These are phyloP conservation scores for Pythium apleroticum DNA, from an alignment of 352 stramenopile species.

Conservation along the genomic window DNA sequence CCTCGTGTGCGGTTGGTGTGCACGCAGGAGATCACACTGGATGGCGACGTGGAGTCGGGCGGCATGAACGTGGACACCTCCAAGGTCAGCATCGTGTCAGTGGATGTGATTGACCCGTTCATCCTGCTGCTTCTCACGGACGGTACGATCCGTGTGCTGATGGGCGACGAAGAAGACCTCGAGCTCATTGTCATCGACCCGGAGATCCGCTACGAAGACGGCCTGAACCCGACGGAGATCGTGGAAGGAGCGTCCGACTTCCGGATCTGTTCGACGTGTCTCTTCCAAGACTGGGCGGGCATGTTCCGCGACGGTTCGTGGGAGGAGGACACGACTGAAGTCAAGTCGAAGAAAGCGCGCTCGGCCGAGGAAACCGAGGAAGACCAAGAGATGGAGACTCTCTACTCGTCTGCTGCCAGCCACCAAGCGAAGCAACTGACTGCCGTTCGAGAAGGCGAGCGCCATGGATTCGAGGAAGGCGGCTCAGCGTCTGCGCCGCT, in stretches of 20 bases:
- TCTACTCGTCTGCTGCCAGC: constrained; percentile 59
- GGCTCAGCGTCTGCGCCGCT: constrained; percentile 56
- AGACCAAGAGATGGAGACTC: constrained; percentile 70
- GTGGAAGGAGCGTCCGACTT: constrained; percentile 25
- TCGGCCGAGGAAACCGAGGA: constrained; percentile 37
- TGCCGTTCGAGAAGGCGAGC: constrained; percentile 23
- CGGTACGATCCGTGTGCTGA: constrained; percentile 74
- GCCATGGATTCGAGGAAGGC: constrained; percentile 27
- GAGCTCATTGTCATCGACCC: constrained; percentile 82
- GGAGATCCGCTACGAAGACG: constrained; percentile 58
- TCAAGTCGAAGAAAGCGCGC: constrained; percentile 22
- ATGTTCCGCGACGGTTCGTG: constrained; percentile 74
- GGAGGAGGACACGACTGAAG: constrained; percentile 47
- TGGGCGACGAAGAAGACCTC: constrained; percentile 80
- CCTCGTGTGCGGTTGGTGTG: constrained; percentile 69
- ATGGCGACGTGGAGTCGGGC: constrained; percentile 76
- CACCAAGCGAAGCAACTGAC: constrained; percentile 31
- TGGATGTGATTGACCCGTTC: constrained; percentile 83
- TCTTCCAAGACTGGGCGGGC: constrained; percentile 84
- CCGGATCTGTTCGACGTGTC: constrained; percentile 61
- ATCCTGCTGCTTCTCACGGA: constrained; percentile 82
- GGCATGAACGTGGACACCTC: constrained; percentile 82
- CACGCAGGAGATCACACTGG: constrained; percentile 82
- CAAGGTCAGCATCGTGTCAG: constrained; percentile 75
- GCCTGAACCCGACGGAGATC: constrained; percentile 20